Base-by-base conservation (phyloP, 179 eudicot genomes). In the Sideroxylon spinosum region DNA sequence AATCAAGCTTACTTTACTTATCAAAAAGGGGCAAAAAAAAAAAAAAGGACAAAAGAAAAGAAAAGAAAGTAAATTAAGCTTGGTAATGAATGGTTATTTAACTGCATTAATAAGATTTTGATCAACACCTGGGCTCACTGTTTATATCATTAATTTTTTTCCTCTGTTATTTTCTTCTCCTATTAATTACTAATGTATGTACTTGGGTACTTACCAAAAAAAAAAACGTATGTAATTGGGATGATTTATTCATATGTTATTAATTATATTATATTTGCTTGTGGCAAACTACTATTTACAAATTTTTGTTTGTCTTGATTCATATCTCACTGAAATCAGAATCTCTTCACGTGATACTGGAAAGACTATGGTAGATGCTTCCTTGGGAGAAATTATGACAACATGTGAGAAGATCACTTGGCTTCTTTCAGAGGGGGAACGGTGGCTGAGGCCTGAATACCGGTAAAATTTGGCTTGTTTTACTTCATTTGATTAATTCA, bases 321-420 rank as follows among this genome's bases (percentile, higher is more conserved):
- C 6, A 22, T 52, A 61, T 62, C 67, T 17, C 55, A 49, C 76
- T 70, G 70, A 80, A 75, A 29, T 29, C 74, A 95, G 99, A 82
- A 88, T 94, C 73, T 95, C 99, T 72, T 95, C 99, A 76, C 98
- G 99, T 84, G 99, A 95, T 84, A 95, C 99, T 87, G 99, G 99
- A 87, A 95, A 95, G 90, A 95, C 99, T 68, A 94, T 95, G 96
- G 91, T 95, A 80, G 99, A 95, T 88, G 99, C 99, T 63, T 95
- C 99, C 68, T 78, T 95, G 87, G 99, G 99, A 82, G 99, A 95
- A 82, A 93, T 95, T 78, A 95, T 95, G 99, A 95, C 99, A n/a
- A 95, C 99, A 22, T 95, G 99, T 85, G 99, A 95, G 86, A 95
- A 95, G 85, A 84, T 95, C 84, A 91, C 89, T 75, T 95, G 99